Base-by-base conservation (phyloP, 176 grass and related monocot genomes). In the Dendrocalamus sinicus region DNA sequence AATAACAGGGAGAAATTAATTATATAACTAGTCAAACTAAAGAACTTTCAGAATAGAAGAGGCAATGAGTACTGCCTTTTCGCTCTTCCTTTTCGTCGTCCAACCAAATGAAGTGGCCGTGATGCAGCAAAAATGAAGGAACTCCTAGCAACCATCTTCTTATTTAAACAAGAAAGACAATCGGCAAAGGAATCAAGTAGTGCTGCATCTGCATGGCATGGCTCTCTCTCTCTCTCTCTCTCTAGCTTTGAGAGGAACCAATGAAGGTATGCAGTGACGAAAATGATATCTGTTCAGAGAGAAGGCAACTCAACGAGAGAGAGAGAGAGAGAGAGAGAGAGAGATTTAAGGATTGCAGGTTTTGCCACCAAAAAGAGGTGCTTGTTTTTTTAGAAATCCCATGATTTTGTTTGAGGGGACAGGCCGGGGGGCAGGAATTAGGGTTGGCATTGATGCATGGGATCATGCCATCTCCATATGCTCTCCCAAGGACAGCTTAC, bases 341-440 rank as follows among this genome's bases (percentile, higher is more conserved):
- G 74, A 84, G 68, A 73, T 87, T 73, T 62, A 59, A 84, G 67
- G 75, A 59, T 51, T 17, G 69, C 53, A 80, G 20, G 77, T 41
- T 24, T 61, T 83, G 89, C 75, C 85, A 70, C 76, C 85, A 76
- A 94, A 83, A 88, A 72, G 35, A 51, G 90, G 79, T 88, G 84
- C 66, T 64, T 52, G 79, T 78, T 59, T 86, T 88, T 89, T 90
- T 84, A 88, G 89, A 92, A 94, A 85, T 89, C 84, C 90, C 82
- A 97, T 94, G 86, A 94, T 89, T 88, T 93, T 94, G 95, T 86
- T 91, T 74, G 80, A 80, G 86, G 94, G 74, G 90, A 97, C 92
- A 97, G 57, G 12, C 47, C 12, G n/a, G 74, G 75, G 75, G 75
- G 89, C 92, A 90, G 81, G 79, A 91, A 91, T 91, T 89, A 91